Base-by-base conservation (phyloP, 2,329 filamentous ascomycete genomes). In the Didymella pomorum region DNA sequence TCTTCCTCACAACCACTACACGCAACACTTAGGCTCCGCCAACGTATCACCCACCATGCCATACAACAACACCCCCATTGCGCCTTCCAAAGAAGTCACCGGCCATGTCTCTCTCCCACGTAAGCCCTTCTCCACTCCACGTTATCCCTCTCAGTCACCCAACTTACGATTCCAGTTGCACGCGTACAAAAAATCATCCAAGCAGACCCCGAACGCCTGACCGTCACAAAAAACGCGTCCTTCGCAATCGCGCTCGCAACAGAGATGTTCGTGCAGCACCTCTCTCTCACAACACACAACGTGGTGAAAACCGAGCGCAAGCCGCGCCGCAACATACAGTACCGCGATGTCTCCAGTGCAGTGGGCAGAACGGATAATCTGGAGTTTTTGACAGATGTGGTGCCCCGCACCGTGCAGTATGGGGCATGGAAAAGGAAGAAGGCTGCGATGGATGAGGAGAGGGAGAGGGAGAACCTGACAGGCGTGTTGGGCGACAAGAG, bases 151-250 rank as follows among this genome's bases (percentile, higher is more conserved):
- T 2, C 12, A n/a, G 14, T 43, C 31, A n/a, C n/a, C n/a, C 26
- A 16, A 67, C 64, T 54, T n/a, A 48, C 53, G 23, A 26, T 12
- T 28, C 44, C 70, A 98, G 95, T 98, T 55, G 91, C 95, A 18
- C 87, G 95, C 70, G 92, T 99, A 58, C 97, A 97, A 80, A 97
- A 96, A 80, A 97, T 99, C 74, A 92, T 99, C 60, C 86, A 87
- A 47, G 86, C 92, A 57, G 95, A 99, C 77, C 71, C 71, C 0
- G 87, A 91, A 42, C 94, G 97, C 62, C 90, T 97, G 62, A 83
- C 82, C 62, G 86, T 91, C 77, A 96, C 93, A 45, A 96, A 93
- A 77, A 96, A 96, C 72, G 94, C 94, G 52, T 91, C 93, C 20
- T 98, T 98, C 76, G 88, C 94, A 56, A 96, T 98, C 70, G 93